Percentiles rank a stretch among this genome's conserved stretches.
phyloP scores from a whole-genome alignment of 441 rosid species.

The Erysimum pusillum region DNA sequence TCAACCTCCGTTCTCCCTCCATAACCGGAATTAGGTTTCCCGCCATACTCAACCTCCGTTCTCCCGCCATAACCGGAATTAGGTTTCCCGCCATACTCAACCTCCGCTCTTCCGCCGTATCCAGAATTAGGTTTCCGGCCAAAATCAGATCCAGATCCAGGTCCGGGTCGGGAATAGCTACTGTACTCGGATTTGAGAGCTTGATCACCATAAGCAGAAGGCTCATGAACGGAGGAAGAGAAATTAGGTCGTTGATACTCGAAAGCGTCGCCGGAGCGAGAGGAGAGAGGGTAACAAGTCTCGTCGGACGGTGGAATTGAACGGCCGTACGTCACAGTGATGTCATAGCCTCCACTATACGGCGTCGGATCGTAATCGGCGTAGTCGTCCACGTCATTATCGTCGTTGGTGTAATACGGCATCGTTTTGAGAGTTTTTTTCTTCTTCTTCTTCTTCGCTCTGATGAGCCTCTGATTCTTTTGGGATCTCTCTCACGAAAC shows the following conservation, averaged over 20 bases:
- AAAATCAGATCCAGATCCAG: constrained; percentile 56
- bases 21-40: constrained; percentile 18
- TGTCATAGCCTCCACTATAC: constrained; percentile 82
- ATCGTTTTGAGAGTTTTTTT: constrained; percentile 39
- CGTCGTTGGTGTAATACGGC: constrained; percentile 69
- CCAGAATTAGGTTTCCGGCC: constrained; percentile 36
- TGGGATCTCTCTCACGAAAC: too few relatives aligned
- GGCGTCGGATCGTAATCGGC: constrained; percentile 82
- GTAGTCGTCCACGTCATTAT: constrained; percentile 64
- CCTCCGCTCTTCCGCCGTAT: constrained; percentile 42
- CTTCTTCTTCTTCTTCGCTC: constrained; percentile 18
- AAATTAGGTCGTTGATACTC: constrained; percentile 63
- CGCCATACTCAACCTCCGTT: constrained; percentile 33
- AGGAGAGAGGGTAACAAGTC: constrained; percentile 64
- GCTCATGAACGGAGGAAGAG: constrained; percentile 44
- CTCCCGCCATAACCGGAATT: constrained; percentile 29
- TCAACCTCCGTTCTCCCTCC: constrained; percentile 37
- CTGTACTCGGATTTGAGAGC: constrained; percentile 71
- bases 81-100: too few relatives aligned
- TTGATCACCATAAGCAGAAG: constrained; percentile 71
- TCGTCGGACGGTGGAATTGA: constrained; percentile 67
- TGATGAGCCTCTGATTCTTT: too few relatives aligned
- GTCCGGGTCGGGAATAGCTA: constrained; percentile 70
- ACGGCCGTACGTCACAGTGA: constrained; percentile 71
- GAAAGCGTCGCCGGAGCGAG: constrained; percentile 50